phyloP scores from a whole-genome alignment of 2,329 filamentous ascomycete species.

The Colletotrichum navitas region DNA sequence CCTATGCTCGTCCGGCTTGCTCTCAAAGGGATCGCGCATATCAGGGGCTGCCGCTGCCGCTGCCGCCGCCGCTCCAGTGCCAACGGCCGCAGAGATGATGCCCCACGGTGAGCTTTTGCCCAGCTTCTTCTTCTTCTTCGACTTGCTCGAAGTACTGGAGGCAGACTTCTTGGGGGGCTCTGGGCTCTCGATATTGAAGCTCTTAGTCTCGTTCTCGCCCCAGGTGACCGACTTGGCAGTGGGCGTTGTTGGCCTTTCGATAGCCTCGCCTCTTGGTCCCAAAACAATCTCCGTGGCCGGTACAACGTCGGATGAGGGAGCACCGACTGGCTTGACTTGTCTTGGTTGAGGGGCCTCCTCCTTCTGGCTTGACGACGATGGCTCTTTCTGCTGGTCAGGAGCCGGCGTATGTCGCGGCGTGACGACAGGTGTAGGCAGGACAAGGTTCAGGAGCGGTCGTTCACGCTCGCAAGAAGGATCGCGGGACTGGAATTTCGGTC shows the following conservation, averaged over 20 bases:
- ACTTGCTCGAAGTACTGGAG: constrained; percentile 46
- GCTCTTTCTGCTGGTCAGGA: constrained; percentile 44
- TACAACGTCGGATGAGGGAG: constrained; percentile 44
- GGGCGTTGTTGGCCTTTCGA: constrained; percentile 58
- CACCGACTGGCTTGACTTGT: neutral
- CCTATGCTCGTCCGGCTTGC: constrained; percentile 41
- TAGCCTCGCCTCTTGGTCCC: constrained; percentile 57
- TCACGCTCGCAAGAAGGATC: constrained; percentile 68
- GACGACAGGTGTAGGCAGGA: constrained; percentile 69
- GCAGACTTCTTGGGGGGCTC: constrained; percentile 54
- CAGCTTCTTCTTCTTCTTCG: constrained; percentile 48
- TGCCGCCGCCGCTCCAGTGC: constrained; percentile 55
- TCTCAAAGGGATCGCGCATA: constrained; percentile 39
- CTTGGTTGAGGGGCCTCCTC: constrained; percentile 22
- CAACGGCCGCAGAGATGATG: constrained; percentile 63
- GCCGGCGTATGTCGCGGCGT: constrained; percentile 57
- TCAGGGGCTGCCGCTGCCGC: constrained; percentile 49
- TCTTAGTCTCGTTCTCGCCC: constrained; percentile 74
- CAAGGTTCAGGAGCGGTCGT: constrained; percentile 70
- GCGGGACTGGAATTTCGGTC: constrained; percentile 57
- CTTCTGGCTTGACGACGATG: constrained; percentile 40
- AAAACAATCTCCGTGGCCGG: constrained; percentile 53
- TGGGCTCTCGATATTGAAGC: constrained; percentile 72
- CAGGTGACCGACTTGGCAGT: constrained; percentile 71
- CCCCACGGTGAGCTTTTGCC: constrained; percentile 64